Conservation (phyloP, 768 basidiomycete species). For the Lentinula raphanica region DNA sequence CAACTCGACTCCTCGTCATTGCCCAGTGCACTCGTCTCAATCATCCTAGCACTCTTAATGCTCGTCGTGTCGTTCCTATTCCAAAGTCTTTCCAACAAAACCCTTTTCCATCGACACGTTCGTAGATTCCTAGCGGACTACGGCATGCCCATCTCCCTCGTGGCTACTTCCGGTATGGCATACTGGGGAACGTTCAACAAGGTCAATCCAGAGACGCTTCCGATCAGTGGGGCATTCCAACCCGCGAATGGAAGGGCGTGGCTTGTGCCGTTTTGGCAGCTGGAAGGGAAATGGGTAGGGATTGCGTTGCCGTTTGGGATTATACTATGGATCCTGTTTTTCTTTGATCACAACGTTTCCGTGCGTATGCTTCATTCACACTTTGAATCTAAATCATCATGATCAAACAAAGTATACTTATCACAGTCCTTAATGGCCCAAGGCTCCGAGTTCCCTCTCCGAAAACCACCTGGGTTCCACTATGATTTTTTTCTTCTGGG, state of each 20-base stretch:
- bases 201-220: conserved; percentile 60
- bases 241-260: conserved; percentile 70
- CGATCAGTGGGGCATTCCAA: conserved; percentile 62
- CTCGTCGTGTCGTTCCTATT: conserved; percentile 72
- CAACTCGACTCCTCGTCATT: conserved; percentile 44
- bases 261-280: conserved; percentile 86
- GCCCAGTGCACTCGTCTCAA: conserved; percentile 53
- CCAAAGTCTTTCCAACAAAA: conserved; percentile 53
- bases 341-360: conserved; percentile 93
- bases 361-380: conserved; percentile 42
- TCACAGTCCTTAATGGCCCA: conserved; percentile 85
- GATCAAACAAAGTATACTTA: conserved; percentile 1
- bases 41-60: conserved; percentile 76
- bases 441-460: conserved; percentile 79
- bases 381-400: neutral
- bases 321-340: conserved; percentile 86
- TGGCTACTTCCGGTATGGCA: conserved; percentile 71
- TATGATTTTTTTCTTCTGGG: conserved; percentile 91
- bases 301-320: conserved; percentile 87
- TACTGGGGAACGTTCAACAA: conserved; percentile 80
- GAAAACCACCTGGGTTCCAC: conserved; percentile 86
- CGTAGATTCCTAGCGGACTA: conserved; percentile 80
- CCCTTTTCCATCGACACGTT: conserved; percentile 68
- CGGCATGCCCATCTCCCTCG: conserved; percentile 84
- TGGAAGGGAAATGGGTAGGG: conserved; percentile 85